Evolutionary conservation across 192 early-diverging fungal species (phyloP), one percentile per base, ranked within the genome.

Genomic region (Backusella tuberculispora): DNA sequence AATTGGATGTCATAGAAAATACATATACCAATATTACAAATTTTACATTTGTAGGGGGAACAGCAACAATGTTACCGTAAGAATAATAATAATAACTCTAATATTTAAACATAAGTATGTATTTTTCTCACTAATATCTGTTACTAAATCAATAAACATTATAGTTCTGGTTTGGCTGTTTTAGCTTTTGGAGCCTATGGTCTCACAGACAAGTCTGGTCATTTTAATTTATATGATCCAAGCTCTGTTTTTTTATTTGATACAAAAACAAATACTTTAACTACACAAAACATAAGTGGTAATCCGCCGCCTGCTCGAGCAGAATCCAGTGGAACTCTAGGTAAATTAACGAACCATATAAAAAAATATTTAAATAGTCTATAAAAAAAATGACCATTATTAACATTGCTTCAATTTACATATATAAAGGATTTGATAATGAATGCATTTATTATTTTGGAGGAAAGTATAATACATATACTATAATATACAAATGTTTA

Each of bases 381-480:
- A 34, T 34, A 34, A 34, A 34, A 34, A 34, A 34, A 34, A 34
- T 60, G 26, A 60, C 21, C 21, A 21, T 43, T 67, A 43, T 42
- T 19, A 38, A 17, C n/a, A n/a, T 40, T 34, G 29, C 29, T 1
- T 10, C 13, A 3, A 10, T 41, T 67, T 67, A 21, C 41, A 40
- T 15, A 42, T 19, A 43, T 41, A n/a, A 8, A 47, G 68, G 68
- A 17, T 43, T 43, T 26, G 68, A 69, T 15, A 47, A 69, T 26
- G 26, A n/a, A 19, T 45, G 21, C 6, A 69, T 69, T 17, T 69
- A 46, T 19, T 69, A 69, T 34, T 69, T 69, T 69, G 67, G 67
- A 34, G 67, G 67, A 45, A 69, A 46, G 40, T 38, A 34, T 17
- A 8, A 7, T 7, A 10, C 9, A 47, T 69, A 46, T 7, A 41